Base-by-base conservation (phyloP, 2,329 filamentous ascomycete species). In the Cladophialophora exuberans region DNA sequence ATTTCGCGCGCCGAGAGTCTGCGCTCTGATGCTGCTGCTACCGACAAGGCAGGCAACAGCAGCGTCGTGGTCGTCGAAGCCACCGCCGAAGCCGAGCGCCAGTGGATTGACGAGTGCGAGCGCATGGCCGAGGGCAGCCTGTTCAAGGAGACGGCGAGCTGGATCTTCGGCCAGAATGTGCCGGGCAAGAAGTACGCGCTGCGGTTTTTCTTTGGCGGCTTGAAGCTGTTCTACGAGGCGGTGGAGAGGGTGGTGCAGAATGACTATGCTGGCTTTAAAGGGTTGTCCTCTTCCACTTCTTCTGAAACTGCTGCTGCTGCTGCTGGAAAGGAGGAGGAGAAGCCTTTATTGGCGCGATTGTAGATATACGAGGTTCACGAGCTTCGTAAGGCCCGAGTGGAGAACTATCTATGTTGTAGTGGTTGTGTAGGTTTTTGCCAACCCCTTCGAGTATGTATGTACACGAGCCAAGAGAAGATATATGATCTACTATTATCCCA, bases 101-200 rank as follows among this genome's bases (percentile, higher is more conserved):
- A 68, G 7, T 85, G 80, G 79, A 80, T 77, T 62, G 64, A 76
- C 36, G 65, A 70, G 10, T 72, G 83, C 18, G 62, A 78, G 46
- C 38, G 35, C 7, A 15, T 53, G 15, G 46, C 46, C 26, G 52
- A 50, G 18, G 45, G 45, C 6, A 58, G 80, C 0, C 73, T 81
- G 0, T 72, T 84, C 13, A 68, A 73, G 66, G 85, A 84, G 57
- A 82, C 4, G 73, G 80, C 46, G 4, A 55, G 50, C 6, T 60
- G 78, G 43, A 84, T 82, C 60, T 81, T 83, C 76, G 82, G 82
- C 2, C 76, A 73, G 0, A 82, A 74, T 36, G 71, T 83, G 0
- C 79, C 81, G 0, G 80, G 76, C 0, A 84, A 84, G 70, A 60
- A 56, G 44, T 50, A 58, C 28, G 45, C 49, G 15, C 17, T 53